A percentile compares a stretch with the other conserved stretches of the same genome.
Evolutionary conservation across 331 rosid species (phyloP).

Genomic region (Acacia concinna): DNA sequence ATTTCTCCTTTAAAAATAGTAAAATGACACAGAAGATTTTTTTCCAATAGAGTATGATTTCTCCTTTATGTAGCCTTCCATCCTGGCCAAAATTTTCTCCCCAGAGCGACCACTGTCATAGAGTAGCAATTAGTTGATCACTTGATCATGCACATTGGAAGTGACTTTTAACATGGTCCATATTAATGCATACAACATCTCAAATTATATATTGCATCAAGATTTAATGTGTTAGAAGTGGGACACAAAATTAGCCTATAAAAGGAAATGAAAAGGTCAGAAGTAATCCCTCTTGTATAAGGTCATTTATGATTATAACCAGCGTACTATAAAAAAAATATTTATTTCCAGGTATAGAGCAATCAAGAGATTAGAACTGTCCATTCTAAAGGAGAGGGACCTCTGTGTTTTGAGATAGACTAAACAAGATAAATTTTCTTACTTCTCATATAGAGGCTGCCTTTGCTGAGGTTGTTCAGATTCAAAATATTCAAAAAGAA

Average conservation of each 20-base stretch:
- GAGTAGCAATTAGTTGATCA: background rate
- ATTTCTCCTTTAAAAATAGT: background rate
- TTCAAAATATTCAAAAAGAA: slow-evolving; percentile 87
- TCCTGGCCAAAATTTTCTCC: background rate
- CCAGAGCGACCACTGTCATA: background rate
- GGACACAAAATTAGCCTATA: background rate
- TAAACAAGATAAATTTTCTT: slow-evolving; percentile 34
- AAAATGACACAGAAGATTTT: background rate
- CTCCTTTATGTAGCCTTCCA: slow-evolving; percentile 2
- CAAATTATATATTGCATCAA: background rate
- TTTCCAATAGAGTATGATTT: background rate
- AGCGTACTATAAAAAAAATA: background rate
- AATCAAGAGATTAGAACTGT: background rate
- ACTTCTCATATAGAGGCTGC: slow-evolving; percentile 69
- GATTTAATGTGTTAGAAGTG: background rate
- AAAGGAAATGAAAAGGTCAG: slow-evolving; percentile 13
- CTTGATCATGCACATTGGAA: background rate
- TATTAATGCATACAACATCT: background rate
- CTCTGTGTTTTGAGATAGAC: background rate
- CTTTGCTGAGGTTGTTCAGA: slow-evolving; percentile 76
- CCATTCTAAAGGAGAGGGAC: background rate
- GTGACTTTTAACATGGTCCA: background rate
- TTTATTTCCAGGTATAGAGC: background rate
- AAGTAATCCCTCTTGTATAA: slow-evolving; percentile 1
- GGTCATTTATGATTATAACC: background rate